Evolutionary conservation across 495 filamentous ascomycete genomes (phyloP), one percentile per base, ranked within the genome.

Genomic region (Talaromyces trachyspermus): DNA sequence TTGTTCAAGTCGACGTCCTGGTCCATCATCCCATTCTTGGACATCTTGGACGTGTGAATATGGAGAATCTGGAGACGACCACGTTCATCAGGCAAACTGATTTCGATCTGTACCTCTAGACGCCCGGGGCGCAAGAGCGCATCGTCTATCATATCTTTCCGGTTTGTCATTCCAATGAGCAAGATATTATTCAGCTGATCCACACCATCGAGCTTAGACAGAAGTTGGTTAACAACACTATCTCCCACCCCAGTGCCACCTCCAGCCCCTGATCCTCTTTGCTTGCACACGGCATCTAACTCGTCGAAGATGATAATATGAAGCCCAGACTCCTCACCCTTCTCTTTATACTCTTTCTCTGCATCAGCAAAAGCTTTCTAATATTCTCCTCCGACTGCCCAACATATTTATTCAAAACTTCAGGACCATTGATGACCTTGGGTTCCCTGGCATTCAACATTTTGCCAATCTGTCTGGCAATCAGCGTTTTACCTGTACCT

Each of bases 281-380:
- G 92, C 72, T 96, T 99, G 68, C 92, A 99, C 9, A 99, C 91
- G 9, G 92, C 92, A 69, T 99, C 92, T 36, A 99, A 63, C 66
- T 99, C 92, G 58, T 99, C 92, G 54, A 99, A 99, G 51, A 99
- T 99, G 65, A 99, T 99, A 56, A 98, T 95, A 63, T 98, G 92
- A 14, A 97, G 75, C 10, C 84, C 89, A 56, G 87, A 94, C 60
- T 95, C 91, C 50, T 97, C 92, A 7, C 90, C 92, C 64, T 92
- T 96, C 64, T 95, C 89, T 63, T 95, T 96, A 63, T 95, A 95
- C 56, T 99, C 92, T 63, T 95, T 92, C 68, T 99, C 94, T 29
- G 94, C 92, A 66, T 99, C 92, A 18, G 88, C 91, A 53, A 99
- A 99, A 36, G 97, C 78, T 96, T 97, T 54, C 92, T 79, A 57